A percentile compares a stretch with the other conserved stretches of the same genome.
These are phyloP conservation scores for Nannizziopsis arthrosporioides DNA, from an alignment of 2,329 filamentous ascomycete genomes.

Conservation along the genomic window DNA sequence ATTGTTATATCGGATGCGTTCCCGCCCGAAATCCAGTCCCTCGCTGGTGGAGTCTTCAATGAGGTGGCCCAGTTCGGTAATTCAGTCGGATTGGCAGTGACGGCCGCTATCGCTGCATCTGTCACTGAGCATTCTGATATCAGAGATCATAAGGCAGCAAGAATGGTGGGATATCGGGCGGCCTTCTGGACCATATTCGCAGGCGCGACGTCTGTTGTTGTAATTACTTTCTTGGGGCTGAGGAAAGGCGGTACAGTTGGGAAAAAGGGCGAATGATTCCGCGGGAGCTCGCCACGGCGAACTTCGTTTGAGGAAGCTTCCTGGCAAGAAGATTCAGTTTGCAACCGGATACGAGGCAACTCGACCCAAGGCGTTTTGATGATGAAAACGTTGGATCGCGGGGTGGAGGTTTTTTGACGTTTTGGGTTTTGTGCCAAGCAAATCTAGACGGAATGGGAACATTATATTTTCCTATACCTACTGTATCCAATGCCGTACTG, in stretches of 20 bases:
- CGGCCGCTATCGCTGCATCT: slow-evolving; percentile 35
- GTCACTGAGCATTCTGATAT: slow-evolving; percentile 7
- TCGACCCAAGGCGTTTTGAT: too few relatives aligned
- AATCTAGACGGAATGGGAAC: too few relatives aligned
- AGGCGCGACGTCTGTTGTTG: slow-evolving; percentile 8
- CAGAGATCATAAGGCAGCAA: slow-evolving; percentile 1
- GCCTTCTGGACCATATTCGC: slow-evolving; percentile 15
- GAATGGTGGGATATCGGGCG: slow-evolving; percentile 9
- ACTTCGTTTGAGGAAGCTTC: too few relatives aligned
- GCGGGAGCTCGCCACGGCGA: too few relatives aligned
- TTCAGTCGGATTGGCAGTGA: slow-evolving; percentile 42
- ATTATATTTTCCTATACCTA: too few relatives aligned
- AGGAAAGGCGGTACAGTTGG: slow-evolving; percentile 11
- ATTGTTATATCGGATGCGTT: slow-evolving; percentile 46
- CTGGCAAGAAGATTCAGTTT: too few relatives aligned
- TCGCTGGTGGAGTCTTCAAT: slow-evolving; percentile 52
- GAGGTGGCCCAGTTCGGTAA: slow-evolving; percentile 47
- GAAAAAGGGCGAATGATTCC: slow-evolving; percentile 6
- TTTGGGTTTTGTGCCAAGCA: too few relatives aligned
- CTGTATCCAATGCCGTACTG: too few relatives aligned
- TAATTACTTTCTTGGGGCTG: slow-evolving; percentile 13
- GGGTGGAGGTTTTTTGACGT: too few relatives aligned
- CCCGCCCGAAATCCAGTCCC: slow-evolving; percentile 43
- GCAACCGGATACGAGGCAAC: too few relatives aligned
- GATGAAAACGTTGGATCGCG: too few relatives aligned